A percentile compares a stretch with the other conserved stretches of the same genome.
Evolutionary conservation across 2,329 filamentous ascomycete genomes (phyloP).

Genomic region (Pestalotiopsis sp.): DNA sequence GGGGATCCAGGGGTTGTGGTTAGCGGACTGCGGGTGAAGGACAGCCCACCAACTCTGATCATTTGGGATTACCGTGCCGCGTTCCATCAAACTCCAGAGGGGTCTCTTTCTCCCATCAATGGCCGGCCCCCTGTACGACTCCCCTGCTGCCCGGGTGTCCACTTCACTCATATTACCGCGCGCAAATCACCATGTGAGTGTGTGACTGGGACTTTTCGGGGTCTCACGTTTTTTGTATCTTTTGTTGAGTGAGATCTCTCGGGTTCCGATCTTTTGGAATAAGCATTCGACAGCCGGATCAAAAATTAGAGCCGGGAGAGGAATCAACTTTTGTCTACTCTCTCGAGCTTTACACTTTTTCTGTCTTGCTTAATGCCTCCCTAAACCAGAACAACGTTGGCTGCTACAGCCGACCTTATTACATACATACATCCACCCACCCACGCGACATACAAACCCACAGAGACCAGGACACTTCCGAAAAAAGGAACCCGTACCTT

Average conservation of each 20-base stretch:
- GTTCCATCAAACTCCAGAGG: neutral
- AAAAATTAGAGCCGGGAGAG: neutral
- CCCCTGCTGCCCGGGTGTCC: neutral
- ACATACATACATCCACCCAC: neutral
- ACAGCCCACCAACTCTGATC: too few relatives aligned
- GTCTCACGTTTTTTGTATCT: neutral
- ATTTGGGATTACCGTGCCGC: neutral
- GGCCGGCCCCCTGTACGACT: neutral
- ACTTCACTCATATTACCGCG: neutral
- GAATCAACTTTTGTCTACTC: neutral
- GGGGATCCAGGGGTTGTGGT: too few relatives aligned
- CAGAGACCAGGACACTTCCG: neutral
- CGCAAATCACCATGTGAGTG: constrained; percentile 4
- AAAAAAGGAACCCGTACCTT: neutral
- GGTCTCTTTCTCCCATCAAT: neutral
- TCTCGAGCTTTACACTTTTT: neutral
- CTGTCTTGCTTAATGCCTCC: neutral
- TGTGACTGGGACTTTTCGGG: neutral
- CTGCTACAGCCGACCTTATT: neutral
- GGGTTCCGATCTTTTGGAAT: neutral
- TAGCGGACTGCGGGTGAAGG: too few relatives aligned
- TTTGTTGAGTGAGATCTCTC: neutral
- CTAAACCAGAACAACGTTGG: neutral
- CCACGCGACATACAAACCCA: neutral
- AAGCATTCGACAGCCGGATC: neutral